Base-by-base conservation (phyloP, 768 basidiomycete genomes). In the Candolleomyces eurysporus region DNA sequence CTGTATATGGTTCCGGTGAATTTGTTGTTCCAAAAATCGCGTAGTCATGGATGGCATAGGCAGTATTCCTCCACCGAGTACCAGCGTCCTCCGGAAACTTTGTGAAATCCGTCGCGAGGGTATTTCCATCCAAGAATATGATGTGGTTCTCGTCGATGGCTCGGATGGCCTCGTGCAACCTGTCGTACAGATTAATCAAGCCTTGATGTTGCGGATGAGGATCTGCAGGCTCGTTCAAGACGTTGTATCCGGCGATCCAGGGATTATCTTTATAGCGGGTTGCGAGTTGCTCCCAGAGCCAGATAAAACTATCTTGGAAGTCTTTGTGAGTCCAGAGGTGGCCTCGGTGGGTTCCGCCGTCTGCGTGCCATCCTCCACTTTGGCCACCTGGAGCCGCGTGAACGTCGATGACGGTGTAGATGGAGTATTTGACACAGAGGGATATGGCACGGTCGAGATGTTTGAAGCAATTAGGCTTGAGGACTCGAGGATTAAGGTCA, bases 231-330 rank as follows among this genome's bases (percentile, higher is more conserved):
- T 94, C 92, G 77, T 94, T 95, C 50, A 94, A 78, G 10, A 87
- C 86, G 72, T 94, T 94, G 73, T 90, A 94, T 17, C 92, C 91
- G 2, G 89, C 91, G 58, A 94, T 82, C 92, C 91, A 92, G 60
- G 82, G 76, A 68, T 94, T 90, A 48, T 78, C 81, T 61, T 79
- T 86, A 76, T 93, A 93, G 67, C 88, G 88, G 63, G 75, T 76
- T 0, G 93, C 90, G 17, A 93, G 77, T 64, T 88, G 73, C 50
- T 81, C 81, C 92, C 92, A 93, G 36, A 94, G 82, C 85, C 87
- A 87, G 48, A 92, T 72, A 2, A 84, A 73, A 0, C 91, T 83
- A 70, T 93, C 89, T 69, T 93, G 91, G 77, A 91, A 90, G 70
- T 93, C 90, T 65, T 85, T 91, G 78, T 93, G 89, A 22, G 78